phyloP scores from a whole-genome alignment of 306 rosid species.

The Begonia peltatifolia region DNA sequence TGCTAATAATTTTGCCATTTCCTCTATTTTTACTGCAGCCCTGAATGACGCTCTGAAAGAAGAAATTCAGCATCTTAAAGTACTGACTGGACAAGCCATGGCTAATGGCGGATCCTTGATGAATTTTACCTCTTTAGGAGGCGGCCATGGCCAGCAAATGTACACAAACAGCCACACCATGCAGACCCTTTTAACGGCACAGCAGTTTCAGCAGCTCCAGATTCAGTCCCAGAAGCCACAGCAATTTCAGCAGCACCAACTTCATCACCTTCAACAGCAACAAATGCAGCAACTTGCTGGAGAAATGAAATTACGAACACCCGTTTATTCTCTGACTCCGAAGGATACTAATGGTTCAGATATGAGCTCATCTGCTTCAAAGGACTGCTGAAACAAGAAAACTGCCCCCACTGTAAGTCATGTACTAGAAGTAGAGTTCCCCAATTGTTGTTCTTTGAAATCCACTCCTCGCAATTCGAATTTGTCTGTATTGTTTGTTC shows the following conservation, averaged over 20 bases:
- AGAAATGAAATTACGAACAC: background rate
- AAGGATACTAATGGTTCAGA: background rate
- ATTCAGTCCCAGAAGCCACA: constrained; percentile 76
- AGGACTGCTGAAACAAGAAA: background rate
- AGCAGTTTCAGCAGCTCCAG: constrained; percentile 92
- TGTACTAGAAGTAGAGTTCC: too few relatives aligned
- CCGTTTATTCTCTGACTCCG: background rate
- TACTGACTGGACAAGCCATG: constrained; percentile 69
- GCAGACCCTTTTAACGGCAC: constrained; percentile 69
- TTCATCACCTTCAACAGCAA: constrained; percentile 26
- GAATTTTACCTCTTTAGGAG: constrained; percentile 57
- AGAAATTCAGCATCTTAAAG: constrained; percentile 88
- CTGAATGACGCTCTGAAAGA: constrained; percentile 78
- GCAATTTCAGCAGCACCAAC: constrained; percentile 61
- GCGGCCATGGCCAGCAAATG: constrained; percentile 42
- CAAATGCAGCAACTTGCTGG: background rate
- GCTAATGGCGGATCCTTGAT: constrained; percentile 69
- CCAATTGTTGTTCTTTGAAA: too few relatives aligned
- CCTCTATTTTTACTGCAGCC: constrained; percentile 23
- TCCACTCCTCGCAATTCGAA: too few relatives aligned
- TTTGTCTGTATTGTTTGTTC: too few relatives aligned
- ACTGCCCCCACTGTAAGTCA: too few relatives aligned
- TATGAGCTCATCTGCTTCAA: background rate
- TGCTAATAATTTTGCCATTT: too few relatives aligned
- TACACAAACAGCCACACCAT: constrained; percentile 55